phyloP scores from a whole-genome alignment of 371 early-diverging fungal genomes.

The Mucor piriformis region DNA sequence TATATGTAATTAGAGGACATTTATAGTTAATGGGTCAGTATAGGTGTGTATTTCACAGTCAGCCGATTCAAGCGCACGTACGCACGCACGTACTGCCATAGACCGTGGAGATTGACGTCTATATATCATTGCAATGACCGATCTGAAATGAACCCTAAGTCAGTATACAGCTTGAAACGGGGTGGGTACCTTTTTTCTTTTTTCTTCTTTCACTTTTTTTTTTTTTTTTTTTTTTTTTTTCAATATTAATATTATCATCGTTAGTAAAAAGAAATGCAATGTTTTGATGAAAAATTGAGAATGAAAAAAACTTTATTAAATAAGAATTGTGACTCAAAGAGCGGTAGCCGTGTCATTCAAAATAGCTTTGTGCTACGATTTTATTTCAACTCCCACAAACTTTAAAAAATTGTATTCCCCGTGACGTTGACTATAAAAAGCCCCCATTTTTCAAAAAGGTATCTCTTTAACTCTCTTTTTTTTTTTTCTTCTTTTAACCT shows the following conservation, averaged over 20 bases:
- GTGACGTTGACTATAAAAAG: constrained; percentile 8
- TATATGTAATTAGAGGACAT: not conserved
- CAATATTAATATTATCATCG: not conserved
- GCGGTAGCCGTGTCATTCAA: constrained; percentile 12
- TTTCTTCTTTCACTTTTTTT: not conserved
- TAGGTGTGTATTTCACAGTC: constrained; percentile 12
- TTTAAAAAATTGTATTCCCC: constrained; percentile 2
- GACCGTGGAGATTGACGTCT: constrained; percentile 19
- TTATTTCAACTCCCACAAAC: constrained; percentile 11
- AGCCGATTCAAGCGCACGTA: not conserved
- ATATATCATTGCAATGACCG: constrained; percentile 4
- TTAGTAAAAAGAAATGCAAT: not conserved
- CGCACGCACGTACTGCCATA: constrained; percentile 1
- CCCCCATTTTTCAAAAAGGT: not conserved
- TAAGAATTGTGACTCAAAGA: constrained; percentile 12
- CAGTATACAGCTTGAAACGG: no score
- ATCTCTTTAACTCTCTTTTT: constrained; percentile 4
- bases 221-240: not conserved
- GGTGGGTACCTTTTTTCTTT: no score
- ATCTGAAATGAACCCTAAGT: constrained; percentile 11
- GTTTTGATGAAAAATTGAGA: not conserved
- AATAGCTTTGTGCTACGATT: constrained; percentile 13
- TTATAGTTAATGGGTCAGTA: no score
- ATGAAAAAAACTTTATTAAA: constrained; percentile 7
- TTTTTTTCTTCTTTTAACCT: constrained; percentile 6